Base-by-base conservation (phyloP, 2,329 filamentous ascomycete genomes). In the Periconia sp. region DNA sequence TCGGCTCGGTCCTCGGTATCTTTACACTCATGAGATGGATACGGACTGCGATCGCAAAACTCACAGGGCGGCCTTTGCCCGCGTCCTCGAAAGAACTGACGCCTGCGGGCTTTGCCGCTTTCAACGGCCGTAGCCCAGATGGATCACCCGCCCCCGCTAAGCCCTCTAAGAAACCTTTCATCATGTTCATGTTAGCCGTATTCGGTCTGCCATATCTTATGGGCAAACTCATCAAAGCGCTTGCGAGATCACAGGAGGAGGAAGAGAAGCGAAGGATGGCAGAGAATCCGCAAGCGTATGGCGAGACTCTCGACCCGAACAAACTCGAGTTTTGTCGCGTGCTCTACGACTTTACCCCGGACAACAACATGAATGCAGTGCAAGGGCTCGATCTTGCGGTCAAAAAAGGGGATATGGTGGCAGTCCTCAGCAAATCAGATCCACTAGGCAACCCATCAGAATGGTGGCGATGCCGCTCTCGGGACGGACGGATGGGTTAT, bases 301-400 rank as follows among this genome's bases (percentile, higher is more conserved):
- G 59, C 42, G 66, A 72, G 32, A 76, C 83, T 3, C 74, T 96
- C 44, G 94, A 97, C 65, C 91, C 91, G 0, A 84, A 85, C 51
- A 95, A 96, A 73, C 84, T 99, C 54, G 92, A 97, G 68, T 99
- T 97, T 77, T 99, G 92, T 77, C 88, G 92, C 45, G 87, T 95
- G 2, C 74, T 96, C 13, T 97, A 94, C 74, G 94, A 99, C 74
- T 99, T 96, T 75, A 86, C 87, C 0, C 92, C 94, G 3, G 88
- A 92, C 62, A 75, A 82, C 3, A 82, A 81, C 49, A 71, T 73
- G 60, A 63, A 63, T 22, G 57, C 61, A 12, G 66, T 72, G 7
- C 69, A 86, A 48, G 89, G 88, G 23, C 84, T 97, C 56, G 95
- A 99, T 64, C 80, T 99, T 11, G 85, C 89, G 24, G 92, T 95